Base-by-base conservation (phyloP, 768 basidiomycete genomes). In the Leucocoprinus birnbaumii region DNA sequence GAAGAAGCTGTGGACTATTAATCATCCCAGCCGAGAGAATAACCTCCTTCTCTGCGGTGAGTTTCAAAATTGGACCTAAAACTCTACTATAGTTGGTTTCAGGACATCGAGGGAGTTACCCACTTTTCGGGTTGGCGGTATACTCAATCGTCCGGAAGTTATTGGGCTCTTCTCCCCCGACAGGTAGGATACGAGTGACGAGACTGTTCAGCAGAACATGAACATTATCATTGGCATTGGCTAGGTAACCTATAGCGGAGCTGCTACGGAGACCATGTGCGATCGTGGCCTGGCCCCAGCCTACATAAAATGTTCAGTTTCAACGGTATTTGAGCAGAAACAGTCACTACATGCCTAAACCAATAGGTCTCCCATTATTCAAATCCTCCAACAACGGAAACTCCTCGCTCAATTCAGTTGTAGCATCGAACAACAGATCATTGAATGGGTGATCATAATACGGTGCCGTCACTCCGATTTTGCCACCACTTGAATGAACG, bases 371-470 rank as follows among this genome's bases (percentile, higher is more conserved):
- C 9, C 79, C 79, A 22, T 69, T 66, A 56, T 79, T 77, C 48
- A 67, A 64, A 58, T 80, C 79, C 16, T 63, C 26, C 53, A 74
- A 72, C 55, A 64, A 77, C 1, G 71, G 65, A 53, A 73, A 79
- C 45, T 72, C 68, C 10, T 65, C 62, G 0, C 64, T 52, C 3
- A 75, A 62, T 44, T 77, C 65, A 14, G 63, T 35, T 1, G 71
- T 63, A 0, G 74, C 67, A 44, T 64, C 60, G 13, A 76, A 25
- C 9, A 62, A 56, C 18, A 43, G 48, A 21, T 60, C 53, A 34
- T 65, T 60, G 5, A 62, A 55, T 1, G 66, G 49, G 35, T 65
- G 56, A 6, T 13, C 13, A n/a, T 41, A 25, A 16, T 50, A 25
- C 6, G 21, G 37, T 11, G 31, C 31, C 11, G 31, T 31, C 13